Conservation (phyloP, 352 stramenopile species). For the Phytopythium kandeliae region DNA sequence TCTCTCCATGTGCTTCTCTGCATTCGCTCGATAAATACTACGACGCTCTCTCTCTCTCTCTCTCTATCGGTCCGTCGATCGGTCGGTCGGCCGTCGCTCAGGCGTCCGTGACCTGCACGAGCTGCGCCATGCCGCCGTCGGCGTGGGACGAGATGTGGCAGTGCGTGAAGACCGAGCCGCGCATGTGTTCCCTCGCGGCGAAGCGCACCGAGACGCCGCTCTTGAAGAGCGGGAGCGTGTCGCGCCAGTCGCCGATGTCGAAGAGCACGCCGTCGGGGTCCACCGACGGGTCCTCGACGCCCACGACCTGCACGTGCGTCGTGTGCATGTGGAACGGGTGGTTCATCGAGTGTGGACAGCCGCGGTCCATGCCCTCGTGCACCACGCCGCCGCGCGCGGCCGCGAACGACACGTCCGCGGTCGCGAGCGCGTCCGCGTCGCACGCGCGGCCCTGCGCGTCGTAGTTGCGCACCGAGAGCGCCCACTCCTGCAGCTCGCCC, state of each 20-base stretch:
- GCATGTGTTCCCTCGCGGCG: conserved; percentile 53
- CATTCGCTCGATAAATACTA: conserved; percentile 5
- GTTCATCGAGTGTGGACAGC: conserved; percentile 60
- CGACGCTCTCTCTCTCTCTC: too few species aligned
- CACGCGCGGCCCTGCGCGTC: conserved; percentile 23
- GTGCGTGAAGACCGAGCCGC: conserved; percentile 59
- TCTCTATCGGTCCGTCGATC: too few species aligned
- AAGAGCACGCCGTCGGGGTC: conserved; percentile 59
- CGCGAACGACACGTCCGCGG: conserved; percentile 19
- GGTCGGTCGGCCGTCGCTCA: not conserved
- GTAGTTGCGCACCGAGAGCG: conserved; percentile 57
- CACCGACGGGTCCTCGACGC: conserved; percentile 21
- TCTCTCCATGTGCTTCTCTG: too few species aligned
- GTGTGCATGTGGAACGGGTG: conserved; percentile 80
- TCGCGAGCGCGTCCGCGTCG: conserved; percentile 25
- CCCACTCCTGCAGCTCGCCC: conserved; percentile 63
- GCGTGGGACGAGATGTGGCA: conserved; percentile 73
- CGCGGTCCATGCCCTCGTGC: conserved; percentile 7
- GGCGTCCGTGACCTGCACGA: conserved; percentile 31
- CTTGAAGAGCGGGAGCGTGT: conserved; percentile 71
- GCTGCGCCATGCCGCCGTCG: conserved; percentile 69
- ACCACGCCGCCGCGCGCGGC: conserved; percentile 16
- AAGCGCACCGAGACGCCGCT: conserved; percentile 62
- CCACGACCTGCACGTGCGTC: conserved; percentile 66
- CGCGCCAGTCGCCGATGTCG: conserved; percentile 60